These are phyloP conservation scores for Trichoderma aggressivum DNA, from an alignment of 2,329 filamentous ascomycete genomes.

Conservation along the genomic window DNA sequence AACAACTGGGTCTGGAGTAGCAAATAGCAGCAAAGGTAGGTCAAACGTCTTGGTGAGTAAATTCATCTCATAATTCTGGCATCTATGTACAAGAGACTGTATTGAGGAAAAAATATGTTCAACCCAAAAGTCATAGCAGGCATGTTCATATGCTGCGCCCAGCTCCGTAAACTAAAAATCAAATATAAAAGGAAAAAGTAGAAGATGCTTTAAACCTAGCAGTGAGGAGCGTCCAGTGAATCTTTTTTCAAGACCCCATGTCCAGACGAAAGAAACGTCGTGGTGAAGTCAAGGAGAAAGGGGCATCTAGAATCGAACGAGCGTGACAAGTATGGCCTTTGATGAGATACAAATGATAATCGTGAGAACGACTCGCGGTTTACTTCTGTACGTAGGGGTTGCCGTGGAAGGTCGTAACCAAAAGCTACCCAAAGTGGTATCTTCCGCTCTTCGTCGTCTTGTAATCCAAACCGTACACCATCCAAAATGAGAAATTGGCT, in stretches of 20 bases:
- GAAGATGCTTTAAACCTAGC: constrained; percentile 1
- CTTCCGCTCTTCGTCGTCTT: constrained; percentile 19
- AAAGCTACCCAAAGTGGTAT: constrained; percentile 5
- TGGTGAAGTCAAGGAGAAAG: background rate
- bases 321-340: constrained; percentile 9
- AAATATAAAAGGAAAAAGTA: background rate
- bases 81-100: constrained; percentile 19
- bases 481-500: constrained; percentile 3
- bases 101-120: constrained; percentile 3
- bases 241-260: background rate
- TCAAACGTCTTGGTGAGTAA: background rate
- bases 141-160: constrained; percentile 12
- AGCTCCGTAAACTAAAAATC: constrained; percentile 9
- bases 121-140: constrained; percentile 14
- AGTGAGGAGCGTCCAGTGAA: background rate
- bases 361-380: background rate
- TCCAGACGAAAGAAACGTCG: background rate
- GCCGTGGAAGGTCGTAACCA: constrained; percentile 18
- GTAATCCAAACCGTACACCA: constrained; percentile 27
- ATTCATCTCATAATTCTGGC: constrained; percentile 9
- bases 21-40: background rate
- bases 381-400: background rate
- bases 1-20: background rate
- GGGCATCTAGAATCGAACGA: background rate
- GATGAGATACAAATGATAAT: constrained; percentile 16